phyloP scores from a whole-genome alignment of 148 eudicot species.

The Silene conica region DNA sequence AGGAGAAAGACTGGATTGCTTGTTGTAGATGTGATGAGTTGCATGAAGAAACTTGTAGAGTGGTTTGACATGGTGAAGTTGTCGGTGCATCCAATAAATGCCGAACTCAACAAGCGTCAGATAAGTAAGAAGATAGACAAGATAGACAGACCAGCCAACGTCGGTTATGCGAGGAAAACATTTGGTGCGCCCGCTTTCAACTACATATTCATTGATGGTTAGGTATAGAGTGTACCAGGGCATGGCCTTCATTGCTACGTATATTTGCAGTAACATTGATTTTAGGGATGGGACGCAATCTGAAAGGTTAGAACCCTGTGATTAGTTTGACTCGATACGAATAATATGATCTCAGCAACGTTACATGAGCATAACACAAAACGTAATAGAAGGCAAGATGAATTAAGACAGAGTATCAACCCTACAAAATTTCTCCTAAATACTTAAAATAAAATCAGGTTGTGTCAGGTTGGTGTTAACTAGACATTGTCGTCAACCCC shows the following conservation, averaged over 20 bases:
- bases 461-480: too few relatives aligned
- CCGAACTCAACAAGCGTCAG: constrained; percentile 71
- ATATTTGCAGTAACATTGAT: constrained; percentile 76
- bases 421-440: too few relatives aligned
- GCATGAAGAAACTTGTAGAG: constrained; percentile 89
- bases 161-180: constrained; percentile 61
- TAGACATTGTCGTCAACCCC: too few relatives aligned
- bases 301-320: not conserved
- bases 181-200: constrained; percentile 73
- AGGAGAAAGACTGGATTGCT: constrained; percentile 92
- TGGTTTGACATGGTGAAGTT: constrained; percentile 84
- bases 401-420: too few relatives aligned
- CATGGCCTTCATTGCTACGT: constrained; percentile 91
- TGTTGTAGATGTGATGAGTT: constrained; percentile 95
- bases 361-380: too few relatives aligned
- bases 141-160: constrained; percentile 47
- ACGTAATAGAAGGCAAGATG: too few relatives aligned
- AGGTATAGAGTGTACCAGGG: constrained; percentile 70
- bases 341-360: too few relatives aligned
- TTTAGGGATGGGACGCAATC: constrained; percentile 71
- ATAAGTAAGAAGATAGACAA: constrained; percentile 39
- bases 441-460: too few relatives aligned
- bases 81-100: constrained; percentile 88
- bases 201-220: constrained; percentile 59
- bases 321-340: not conserved